Base-by-base conservation (phyloP, 2,329 filamentous ascomycete genomes). In the Aureobasidium sp. region DNA sequence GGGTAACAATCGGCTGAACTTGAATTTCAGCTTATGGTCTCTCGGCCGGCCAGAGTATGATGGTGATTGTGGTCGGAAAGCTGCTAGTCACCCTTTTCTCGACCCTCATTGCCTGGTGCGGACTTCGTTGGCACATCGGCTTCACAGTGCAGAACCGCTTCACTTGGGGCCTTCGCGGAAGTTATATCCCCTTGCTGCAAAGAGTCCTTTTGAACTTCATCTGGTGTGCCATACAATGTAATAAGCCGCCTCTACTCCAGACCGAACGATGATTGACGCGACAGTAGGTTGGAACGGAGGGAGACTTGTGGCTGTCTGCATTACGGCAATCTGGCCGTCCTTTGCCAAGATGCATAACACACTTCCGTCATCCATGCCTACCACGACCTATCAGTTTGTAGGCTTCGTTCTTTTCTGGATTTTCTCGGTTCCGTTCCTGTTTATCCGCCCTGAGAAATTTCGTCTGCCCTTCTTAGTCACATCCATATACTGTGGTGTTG, bases 261-360 rank as follows among this genome's bases (percentile, higher is more conserved):
- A 7, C 11, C 37, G 5, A 4, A 39, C 16, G 37, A 3, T 16
- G 5, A n/a, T n/a, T 39, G 16, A 39, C 37, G 15, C n/a, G 3
- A 15, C 16, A 10, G 16, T 21, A 49, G 47, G 47, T 36, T 59
- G 55, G 55, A 59, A 59, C 15, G 44, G 41, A 15, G 55, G 55
- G 3, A 15, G 55, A 8, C 13, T 59, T 13, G 25, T 48, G 4
- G 55, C 41, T 16, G 55, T 59, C 4, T 48, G 42, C n/a, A 48
- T 59, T 13, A 59, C 55, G 5, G 55, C 55, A 6, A 59, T 59
- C 13, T 59, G 55, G 55, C 55, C 55, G 11, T 48, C 42, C n/a
- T 59, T 59, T 49, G 55, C 55, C n/a, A 48, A 36, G 30, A 59
- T 59, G 30, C 55, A 44, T 7, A 59, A 59, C 21, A 59, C 55